Evolutionary conservation across 2,329 filamentous ascomycete genomes (phyloP), one percentile per base, ranked within the genome.

Genomic region (Aspergillus amoenus): DNA sequence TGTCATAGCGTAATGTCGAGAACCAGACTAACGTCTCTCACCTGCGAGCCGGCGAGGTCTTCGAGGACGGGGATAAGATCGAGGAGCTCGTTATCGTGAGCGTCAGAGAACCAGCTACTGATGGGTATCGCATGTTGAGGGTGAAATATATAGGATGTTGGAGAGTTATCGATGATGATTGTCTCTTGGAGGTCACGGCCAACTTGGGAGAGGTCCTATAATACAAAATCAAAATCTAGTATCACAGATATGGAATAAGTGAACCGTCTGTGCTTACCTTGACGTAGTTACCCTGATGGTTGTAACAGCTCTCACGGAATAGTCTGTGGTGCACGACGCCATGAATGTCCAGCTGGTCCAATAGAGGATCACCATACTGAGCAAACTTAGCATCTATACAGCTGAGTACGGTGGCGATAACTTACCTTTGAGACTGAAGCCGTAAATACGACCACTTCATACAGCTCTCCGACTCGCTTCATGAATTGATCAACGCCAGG

Each of bases 81-180:
- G 70, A 99, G 83, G 61, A 99, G 84, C 82, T 99, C 94, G 78
- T 99, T 99, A 80, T 99, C 94, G 77, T 99, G 94, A 61, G 94
- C 94, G 78, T 99, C 94, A 65, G 93, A 97, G 80, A 99, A 99
- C 94, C 94, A 99, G 82, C 93, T 97, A 84, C 93, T 97, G 79
- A 99, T 99, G 24, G 94, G 94, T 49, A 99, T 93, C 60, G 94
- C 94, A 75, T 99, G 94, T 79, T 99, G 93, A 22, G 94, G 94
- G 73, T 99, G 94, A 84, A 99, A 99, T 69, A 99, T 97, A 80
- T 99, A 99, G 12, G 93, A 97, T 4, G 94, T 99, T 2, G 94
- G 94, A 46, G 94, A 97, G 78, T 99, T 99, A 80, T 99, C 94
- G 70, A 99, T 99, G 74, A 99, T 99, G 73, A 99, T 99, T 18